Evolutionary conservation across 2,329 filamentous ascomycete species (phyloP).

Genomic region (Nemania abortiva): DNA sequence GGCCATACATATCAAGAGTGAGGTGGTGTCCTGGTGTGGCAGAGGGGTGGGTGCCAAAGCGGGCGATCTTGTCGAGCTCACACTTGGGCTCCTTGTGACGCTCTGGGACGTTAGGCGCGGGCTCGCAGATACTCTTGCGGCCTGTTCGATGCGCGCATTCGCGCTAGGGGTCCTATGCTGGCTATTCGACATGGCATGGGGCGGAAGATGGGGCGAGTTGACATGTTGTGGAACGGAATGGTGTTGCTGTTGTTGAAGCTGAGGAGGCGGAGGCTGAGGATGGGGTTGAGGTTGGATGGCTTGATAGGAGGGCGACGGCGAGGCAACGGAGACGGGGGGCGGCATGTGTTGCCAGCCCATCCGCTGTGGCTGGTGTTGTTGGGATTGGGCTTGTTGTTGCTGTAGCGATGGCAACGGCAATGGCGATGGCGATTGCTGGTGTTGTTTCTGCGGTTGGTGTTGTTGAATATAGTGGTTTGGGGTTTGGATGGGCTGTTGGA

Average conservation of each 20-base stretch:
- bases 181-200: constrained; percentile 43
- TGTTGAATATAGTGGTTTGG: constrained; percentile 50
- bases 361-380: constrained; percentile 38
- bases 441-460: constrained; percentile 49
- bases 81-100: constrained; percentile 50
- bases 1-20: constrained; percentile 76
- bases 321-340: constrained; percentile 29
- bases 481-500: constrained; percentile 53
- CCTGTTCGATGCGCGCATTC: constrained; percentile 46
- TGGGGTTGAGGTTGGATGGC: constrained; percentile 20
- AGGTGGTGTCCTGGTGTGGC: constrained; percentile 63
- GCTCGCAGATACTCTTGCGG: constrained; percentile 49
- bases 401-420: constrained; percentile 26
- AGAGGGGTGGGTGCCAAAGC: constrained; percentile 54
- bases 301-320: constrained; percentile 30
- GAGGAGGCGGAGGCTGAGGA: constrained; percentile 44
- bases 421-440: constrained; percentile 40
- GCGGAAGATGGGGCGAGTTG: constrained; percentile 46
- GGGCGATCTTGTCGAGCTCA: constrained; percentile 51
- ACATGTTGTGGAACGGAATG: constrained; percentile 40
- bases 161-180: constrained; percentile 42
- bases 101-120: constrained; percentile 48
- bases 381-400: constrained; percentile 29
- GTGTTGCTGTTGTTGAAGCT: constrained; percentile 47
- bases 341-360: constrained; percentile 41